Percentiles rank a stretch among this genome's conserved stretches.
phyloP scores from a whole-genome alignment of 2,329 filamentous ascomycete genomes.

The Fusarium sp. region DNA sequence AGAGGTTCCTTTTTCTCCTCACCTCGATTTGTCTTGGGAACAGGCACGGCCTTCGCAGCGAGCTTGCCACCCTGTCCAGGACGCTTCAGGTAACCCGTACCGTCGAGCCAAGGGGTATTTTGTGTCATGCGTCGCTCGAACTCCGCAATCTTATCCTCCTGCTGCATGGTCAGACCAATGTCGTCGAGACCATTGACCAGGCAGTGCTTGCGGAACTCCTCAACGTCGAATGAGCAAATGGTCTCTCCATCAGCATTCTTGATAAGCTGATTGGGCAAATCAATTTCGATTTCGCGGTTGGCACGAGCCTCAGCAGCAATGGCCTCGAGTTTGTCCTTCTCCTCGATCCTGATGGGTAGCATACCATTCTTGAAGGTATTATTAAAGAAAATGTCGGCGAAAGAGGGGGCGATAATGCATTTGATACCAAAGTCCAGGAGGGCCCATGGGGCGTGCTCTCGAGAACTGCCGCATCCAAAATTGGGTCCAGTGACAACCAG shows the following conservation, averaged over 20 bases:
- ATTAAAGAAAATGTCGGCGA: conserved; percentile 90
- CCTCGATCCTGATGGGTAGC: conserved; percentile 83
- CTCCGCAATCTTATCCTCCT: conserved; percentile 86
- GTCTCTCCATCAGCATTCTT: conserved; percentile 79
- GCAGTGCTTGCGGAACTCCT: conserved; percentile 95
- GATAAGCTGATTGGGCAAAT: conserved; percentile 86
- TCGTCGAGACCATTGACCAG: conserved; percentile 94
- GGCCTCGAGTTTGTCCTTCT: conserved; percentile 73
- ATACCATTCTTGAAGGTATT: conserved; percentile 99
- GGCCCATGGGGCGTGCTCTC: conserved; percentile 98
- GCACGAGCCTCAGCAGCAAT: conserved; percentile 83
- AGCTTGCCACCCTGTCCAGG: conserved; percentile 67
- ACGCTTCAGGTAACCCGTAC: conserved; percentile 80
- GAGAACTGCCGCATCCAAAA: conserved; percentile 92
- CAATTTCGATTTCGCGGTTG: conserved; percentile 87
- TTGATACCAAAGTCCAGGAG: conserved; percentile 96
- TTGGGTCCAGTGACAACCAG: conserved; percentile 92
- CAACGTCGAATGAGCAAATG: conserved; percentile 85
- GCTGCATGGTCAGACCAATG: conserved; percentile 93
- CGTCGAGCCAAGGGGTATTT: conserved; percentile 92
- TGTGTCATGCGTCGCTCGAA: conserved; percentile 84
- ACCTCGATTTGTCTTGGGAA: conserved; percentile 90
- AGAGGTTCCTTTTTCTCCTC: conserved; percentile 86
- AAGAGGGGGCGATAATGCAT: conserved; percentile 89
- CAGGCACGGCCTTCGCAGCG: conserved; percentile 71